Evolutionary conservation across 2,329 filamentous ascomycete genomes (phyloP).

Genomic region (Teratosphaeria viscida): DNA sequence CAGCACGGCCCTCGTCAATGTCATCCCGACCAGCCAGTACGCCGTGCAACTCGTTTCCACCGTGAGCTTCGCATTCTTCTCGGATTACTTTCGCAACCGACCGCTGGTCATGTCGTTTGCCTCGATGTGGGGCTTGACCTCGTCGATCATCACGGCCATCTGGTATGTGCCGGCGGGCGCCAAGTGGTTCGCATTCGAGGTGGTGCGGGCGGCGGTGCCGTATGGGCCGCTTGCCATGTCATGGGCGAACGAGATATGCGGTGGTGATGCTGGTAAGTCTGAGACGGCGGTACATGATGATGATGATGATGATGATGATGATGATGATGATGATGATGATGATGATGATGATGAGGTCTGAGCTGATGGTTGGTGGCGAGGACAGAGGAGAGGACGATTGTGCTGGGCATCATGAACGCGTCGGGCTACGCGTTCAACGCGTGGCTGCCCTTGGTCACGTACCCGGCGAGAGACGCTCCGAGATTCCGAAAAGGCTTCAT

Average conservation of each 20-base stretch:
- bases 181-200: constrained; percentile 25
- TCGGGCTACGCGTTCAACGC: constrained; percentile 60
- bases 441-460: constrained; percentile 50
- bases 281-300: neutral
- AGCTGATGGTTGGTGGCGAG: neutral
- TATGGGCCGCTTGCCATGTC: constrained; percentile 26
- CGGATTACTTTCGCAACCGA: constrained; percentile 47
- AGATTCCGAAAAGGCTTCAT: constrained; percentile 17
- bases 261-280: neutral
- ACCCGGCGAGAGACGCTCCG: constrained; percentile 12
- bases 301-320: no score
- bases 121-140: constrained; percentile 9
- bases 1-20: constrained; percentile 45
- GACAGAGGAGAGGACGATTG: constrained; percentile 55
- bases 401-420: constrained; percentile 57
- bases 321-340: no score
- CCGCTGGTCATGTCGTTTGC: neutral
- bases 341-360: neutral
- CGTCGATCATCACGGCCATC: constrained; percentile 20
- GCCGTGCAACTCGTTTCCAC: constrained; percentile 50
- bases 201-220: constrained; percentile 21
- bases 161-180: constrained; percentile 22
- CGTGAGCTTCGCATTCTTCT: constrained; percentile 55
- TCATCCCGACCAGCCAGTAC: constrained; percentile 40
- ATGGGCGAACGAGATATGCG: constrained; percentile 32